A percentile compares a stretch with the other conserved stretches of the same genome.
phyloP scores from a whole-genome alignment of 441 rosid species.

The Mallotus repandus region DNA sequence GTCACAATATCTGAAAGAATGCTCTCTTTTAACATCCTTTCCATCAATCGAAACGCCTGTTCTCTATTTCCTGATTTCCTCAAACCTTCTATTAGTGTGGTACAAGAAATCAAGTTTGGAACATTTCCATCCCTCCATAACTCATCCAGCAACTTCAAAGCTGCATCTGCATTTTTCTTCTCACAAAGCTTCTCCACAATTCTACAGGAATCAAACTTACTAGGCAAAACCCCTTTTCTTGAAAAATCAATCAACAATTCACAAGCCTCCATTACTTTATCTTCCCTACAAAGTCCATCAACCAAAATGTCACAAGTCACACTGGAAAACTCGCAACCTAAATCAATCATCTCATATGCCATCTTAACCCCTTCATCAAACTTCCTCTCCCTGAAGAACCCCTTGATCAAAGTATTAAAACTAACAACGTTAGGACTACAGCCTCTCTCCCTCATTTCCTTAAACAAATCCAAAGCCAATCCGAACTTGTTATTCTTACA shows the following conservation, averaged over 20 bases:
- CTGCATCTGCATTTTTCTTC: slow-evolving; percentile 42
- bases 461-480: slow-evolving; percentile 60
- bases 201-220: slow-evolving; percentile 49
- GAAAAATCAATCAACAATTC: slow-evolving; percentile 62
- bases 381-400: slow-evolving; percentile 58
- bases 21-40: slow-evolving; percentile 57
- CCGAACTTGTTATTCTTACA: slow-evolving; percentile 50
- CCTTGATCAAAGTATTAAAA: slow-evolving; percentile 76
- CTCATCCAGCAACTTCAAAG: slow-evolving; percentile 52
- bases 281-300: slow-evolving; percentile 64
- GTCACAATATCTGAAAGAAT: slow-evolving; percentile 69
- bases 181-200: slow-evolving; percentile 61
- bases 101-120: slow-evolving; percentile 68
- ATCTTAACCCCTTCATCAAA: slow-evolving; percentile 61
- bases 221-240: slow-evolving; percentile 53
- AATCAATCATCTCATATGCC: slow-evolving; percentile 82
- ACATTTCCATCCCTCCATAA: slow-evolving; percentile 58
- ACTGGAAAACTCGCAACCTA: slow-evolving; percentile 52
- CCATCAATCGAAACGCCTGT: slow-evolving; percentile 53
- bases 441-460: slow-evolving; percentile 70
- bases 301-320: slow-evolving; percentile 82
- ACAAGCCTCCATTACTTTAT: slow-evolving; percentile 44
- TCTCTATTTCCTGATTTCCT: slow-evolving; percentile 47
- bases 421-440: slow-evolving; percentile 77
- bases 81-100: slow-evolving; percentile 74